Conservation (phyloP, 1,284 basidiomycete species). For the Neonothopanus nambi region DNA sequence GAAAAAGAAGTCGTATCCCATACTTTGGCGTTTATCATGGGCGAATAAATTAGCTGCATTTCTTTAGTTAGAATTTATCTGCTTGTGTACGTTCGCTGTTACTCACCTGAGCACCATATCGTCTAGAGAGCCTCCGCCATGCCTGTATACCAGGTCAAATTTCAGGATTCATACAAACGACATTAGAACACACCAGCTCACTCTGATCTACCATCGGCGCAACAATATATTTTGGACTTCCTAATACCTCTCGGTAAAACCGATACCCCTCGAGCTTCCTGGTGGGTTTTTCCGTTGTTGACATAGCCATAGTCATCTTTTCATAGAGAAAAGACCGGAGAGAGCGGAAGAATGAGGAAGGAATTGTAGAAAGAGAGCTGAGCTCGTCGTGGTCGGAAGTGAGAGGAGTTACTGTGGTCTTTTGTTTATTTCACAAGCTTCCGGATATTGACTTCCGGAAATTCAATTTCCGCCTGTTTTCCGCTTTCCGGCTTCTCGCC, state of each 20-base stretch:
- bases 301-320: not conserved
- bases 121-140: constrained; percentile 87
- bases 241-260: constrained; percentile 76
- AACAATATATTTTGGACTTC: constrained; percentile 85
- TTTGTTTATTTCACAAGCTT: too few species aligned
- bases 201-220: constrained; percentile 99
- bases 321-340: not conserved
- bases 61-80: too few species aligned
- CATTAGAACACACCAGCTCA: constrained; percentile 65
- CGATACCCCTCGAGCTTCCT: constrained; percentile 77
- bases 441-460: too few species aligned
- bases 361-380: not conserved
- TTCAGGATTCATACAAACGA: not conserved
- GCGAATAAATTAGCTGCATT: constrained; percentile 81
- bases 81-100: too few species aligned
- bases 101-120: constrained; percentile 78
- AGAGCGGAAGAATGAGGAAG: not conserved
- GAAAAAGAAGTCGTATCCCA: constrained; percentile 12
- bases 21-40: constrained; percentile 96
- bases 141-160: constrained; percentile 49
- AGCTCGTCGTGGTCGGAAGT: not conserved
- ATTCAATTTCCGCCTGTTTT: too few species aligned
- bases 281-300: not conserved
- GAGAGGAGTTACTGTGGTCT: too few species aligned
- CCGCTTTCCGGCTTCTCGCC: too few species aligned